Evolutionary conservation across 2,329 filamentous ascomycete genomes (phyloP).

Genomic region (Arthrobotrys musiformis): DNA sequence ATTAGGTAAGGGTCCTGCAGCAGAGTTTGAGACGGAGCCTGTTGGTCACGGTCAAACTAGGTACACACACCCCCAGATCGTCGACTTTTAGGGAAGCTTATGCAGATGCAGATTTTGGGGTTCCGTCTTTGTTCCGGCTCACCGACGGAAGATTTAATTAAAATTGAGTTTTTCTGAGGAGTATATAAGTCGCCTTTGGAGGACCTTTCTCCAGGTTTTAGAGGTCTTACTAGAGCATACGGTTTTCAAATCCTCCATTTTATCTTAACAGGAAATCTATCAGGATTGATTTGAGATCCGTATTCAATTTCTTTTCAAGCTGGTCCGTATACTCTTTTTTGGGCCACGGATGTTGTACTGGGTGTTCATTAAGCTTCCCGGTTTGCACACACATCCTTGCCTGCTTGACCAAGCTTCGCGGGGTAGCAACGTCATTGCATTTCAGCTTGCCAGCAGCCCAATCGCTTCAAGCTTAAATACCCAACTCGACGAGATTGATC

Average conservation of each 20-base stretch:
- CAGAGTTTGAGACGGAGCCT: conserved; percentile 3
- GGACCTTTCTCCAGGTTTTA: background rate
- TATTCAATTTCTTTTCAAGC: background rate
- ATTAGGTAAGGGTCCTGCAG: conserved; percentile 14
- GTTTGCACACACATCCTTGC: background rate
- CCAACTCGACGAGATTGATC: background rate
- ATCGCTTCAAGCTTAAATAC: background rate
- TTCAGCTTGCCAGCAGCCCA: background rate
- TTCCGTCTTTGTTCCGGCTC: conserved; percentile 15
- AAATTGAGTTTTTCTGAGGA: conserved; percentile 7
- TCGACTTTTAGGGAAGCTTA: conserved; percentile 13
- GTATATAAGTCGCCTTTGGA: conserved; percentile 15
- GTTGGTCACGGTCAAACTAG: background rate
- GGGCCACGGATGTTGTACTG: background rate
- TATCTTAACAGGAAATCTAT: background rate
- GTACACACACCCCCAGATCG: conserved; percentile 7
- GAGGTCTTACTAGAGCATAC: background rate
- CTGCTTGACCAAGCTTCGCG: background rate
- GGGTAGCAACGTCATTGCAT: conserved; percentile 15
- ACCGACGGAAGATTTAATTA: background rate
- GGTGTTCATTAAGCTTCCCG: background rate
- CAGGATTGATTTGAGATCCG: background rate
- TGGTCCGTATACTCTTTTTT: too few relatives aligned
- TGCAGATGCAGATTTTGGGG: conserved; percentile 6
- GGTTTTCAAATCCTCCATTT: background rate